Evolutionary conservation across 495 filamentous ascomycete species (phyloP).

Genomic region (Neurospora sp.): DNA sequence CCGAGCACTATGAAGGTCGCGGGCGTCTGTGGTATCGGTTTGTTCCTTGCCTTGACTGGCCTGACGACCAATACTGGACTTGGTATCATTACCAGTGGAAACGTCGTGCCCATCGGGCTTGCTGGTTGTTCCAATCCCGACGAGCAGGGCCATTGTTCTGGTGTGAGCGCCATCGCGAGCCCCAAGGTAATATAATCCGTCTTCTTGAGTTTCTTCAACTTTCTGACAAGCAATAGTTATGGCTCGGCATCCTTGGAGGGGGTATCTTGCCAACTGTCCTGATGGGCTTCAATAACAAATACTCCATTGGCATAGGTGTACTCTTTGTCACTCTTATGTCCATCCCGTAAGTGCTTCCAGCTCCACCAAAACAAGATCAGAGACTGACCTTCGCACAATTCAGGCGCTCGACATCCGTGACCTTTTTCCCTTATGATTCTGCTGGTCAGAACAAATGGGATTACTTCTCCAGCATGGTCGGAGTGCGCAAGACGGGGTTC

Average conservation of each 20-base stretch:
- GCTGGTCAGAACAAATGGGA: slow-evolving; percentile 56
- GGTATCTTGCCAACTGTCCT: slow-evolving; percentile 64
- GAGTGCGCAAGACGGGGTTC: background rate
- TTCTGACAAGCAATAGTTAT: slow-evolving; percentile 39
- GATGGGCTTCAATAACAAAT: slow-evolving; percentile 74
- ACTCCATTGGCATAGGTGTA: slow-evolving; percentile 76
- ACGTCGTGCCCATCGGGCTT: slow-evolving; percentile 54
- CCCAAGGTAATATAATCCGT: slow-evolving; percentile 38
- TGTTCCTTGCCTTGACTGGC: slow-evolving; percentile 71
- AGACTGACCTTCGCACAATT: background rate
- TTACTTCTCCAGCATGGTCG: slow-evolving; percentile 50
- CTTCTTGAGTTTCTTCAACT: background rate
- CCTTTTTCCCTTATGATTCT: slow-evolving; percentile 64
- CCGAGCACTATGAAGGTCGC: slow-evolving; percentile 72
- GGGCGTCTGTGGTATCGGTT: slow-evolving; percentile 68
- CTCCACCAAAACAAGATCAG: background rate
- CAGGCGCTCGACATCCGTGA: slow-evolving; percentile 56
- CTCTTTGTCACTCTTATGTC: slow-evolving; percentile 69
- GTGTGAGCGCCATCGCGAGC: slow-evolving; percentile 50
- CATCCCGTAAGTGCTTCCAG: slow-evolving; percentile 48
- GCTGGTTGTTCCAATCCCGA: slow-evolving; percentile 51
- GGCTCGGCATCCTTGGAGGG: slow-evolving; percentile 72
- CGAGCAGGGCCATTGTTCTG: slow-evolving; percentile 25
- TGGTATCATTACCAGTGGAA: slow-evolving; percentile 53
- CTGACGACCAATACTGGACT: slow-evolving; percentile 69